Conservation (phyloP, 2,329 filamentous ascomycete genomes). For the Neofusicoccum ribis region DNA sequence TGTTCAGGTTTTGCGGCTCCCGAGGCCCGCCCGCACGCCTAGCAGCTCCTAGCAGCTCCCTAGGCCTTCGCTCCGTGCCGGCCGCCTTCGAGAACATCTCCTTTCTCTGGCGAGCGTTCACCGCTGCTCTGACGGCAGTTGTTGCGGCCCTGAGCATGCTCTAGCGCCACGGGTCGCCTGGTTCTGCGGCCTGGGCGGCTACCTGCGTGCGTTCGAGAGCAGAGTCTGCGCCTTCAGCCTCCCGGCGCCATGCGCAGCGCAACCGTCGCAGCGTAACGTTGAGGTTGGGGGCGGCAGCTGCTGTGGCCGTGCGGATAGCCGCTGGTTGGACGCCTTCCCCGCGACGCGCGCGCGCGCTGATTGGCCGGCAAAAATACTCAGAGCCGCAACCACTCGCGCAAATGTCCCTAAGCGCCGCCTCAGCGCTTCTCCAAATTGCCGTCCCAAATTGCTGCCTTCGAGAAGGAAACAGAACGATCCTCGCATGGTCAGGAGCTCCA, state of each 20-base stretch:
- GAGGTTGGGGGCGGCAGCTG: neutral
- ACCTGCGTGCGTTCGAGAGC: neutral
- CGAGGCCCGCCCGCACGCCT: neutral
- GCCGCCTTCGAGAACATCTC: neutral
- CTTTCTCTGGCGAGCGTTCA: neutral
- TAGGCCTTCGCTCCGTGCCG: neutral
- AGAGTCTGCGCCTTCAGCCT: neutral
- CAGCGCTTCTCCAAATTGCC: neutral
- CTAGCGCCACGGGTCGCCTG: neutral
- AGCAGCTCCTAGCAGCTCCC: neutral
- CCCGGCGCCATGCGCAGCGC: neutral
- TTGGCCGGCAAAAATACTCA: conserved; percentile 15
- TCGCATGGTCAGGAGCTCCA: conserved; percentile 1
- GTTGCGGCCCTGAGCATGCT: neutral
- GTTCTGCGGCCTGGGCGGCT: neutral
- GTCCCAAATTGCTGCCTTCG: neutral
- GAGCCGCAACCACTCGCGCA: neutral
- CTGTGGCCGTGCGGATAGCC: neutral
- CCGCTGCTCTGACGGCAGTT: conserved; percentile 7
- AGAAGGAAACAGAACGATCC: conserved; percentile 12
- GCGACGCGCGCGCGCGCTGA: neutral
- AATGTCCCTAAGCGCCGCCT: conserved; percentile 14
- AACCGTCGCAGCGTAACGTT: neutral
- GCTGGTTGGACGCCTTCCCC: conserved; percentile 13
- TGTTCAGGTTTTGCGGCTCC: neutral